Conservation (phyloP, 192 early-diverging fungal genomes). For the Neocallimastix lanati region DNA sequence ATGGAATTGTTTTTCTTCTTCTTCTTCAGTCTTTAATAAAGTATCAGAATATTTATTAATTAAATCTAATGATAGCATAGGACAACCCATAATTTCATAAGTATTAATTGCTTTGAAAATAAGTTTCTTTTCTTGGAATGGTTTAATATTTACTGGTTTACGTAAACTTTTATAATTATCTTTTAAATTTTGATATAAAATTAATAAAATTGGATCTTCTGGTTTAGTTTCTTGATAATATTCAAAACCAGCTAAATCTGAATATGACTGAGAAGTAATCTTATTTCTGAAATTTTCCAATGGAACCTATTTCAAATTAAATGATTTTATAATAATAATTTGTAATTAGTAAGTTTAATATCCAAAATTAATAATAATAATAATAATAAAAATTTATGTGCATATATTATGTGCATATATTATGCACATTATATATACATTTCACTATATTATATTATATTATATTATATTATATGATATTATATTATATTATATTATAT, state of each 20-base stretch:
- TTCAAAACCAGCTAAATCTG: not conserved
- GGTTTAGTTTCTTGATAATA: conserved; percentile 5
- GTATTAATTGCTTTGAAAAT: conserved; percentile 34
- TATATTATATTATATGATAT: too few species aligned
- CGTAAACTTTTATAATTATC: conserved; percentile 23
- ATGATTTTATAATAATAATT: too few species aligned
- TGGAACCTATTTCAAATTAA: conserved; percentile 15
- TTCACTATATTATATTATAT: too few species aligned
- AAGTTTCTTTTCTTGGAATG: conserved; percentile 40
- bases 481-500: too few species aligned
- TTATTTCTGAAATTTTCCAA: conserved; percentile 2
- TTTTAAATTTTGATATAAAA: conserved; percentile 49
- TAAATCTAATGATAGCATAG: conserved; percentile 53
- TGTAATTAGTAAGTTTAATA: too few species aligned
- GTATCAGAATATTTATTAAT: conserved; percentile 20
- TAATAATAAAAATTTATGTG: too few species aligned
- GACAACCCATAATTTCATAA: conserved; percentile 65
- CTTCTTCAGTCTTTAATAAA: conserved; percentile 13
- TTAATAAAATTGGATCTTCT: conserved; percentile 48
- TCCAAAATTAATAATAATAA: too few species aligned
- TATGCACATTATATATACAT: too few species aligned
- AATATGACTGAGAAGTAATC: not conserved
- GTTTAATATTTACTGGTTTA: conserved; percentile 16
- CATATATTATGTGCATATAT: too few species aligned
- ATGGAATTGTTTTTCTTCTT: conserved; percentile 4